A percentile compares a stretch with the other conserved stretches of the same genome.
Evolutionary conservation across 202 grass and related monocot genomes (phyloP).

Genomic region (Bolboschoenoplectus hybrid): DNA sequence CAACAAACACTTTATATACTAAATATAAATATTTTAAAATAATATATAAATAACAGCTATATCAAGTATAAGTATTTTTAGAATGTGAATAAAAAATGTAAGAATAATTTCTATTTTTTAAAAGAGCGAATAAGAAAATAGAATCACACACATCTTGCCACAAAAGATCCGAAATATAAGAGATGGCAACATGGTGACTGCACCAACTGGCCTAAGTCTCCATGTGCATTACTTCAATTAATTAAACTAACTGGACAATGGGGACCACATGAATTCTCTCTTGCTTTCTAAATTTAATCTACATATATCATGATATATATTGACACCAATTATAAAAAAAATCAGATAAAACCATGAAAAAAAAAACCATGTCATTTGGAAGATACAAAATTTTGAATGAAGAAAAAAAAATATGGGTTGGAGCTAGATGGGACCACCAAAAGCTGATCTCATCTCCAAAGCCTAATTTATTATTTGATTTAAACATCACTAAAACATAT

Average conservation of each 20-base stretch:
- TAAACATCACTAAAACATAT: conserved; percentile 17
- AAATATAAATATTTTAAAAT: too few species aligned
- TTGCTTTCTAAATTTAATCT: background rate
- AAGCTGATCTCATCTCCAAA: conserved; percentile 26
- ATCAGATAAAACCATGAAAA: background rate
- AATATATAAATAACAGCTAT: too few species aligned
- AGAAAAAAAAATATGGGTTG: background rate
- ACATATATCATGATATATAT: conserved; percentile 9
- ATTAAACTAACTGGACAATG: conserved; percentile 3
- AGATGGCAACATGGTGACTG: background rate
- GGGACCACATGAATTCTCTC: background rate
- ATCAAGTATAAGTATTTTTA: too few species aligned
- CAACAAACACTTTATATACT: too few species aligned
- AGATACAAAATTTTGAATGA: background rate
- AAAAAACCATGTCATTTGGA: background rate
- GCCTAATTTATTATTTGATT: conserved; percentile 23
- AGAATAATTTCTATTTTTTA: too few species aligned
- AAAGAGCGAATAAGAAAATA: background rate
- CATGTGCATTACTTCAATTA: background rate
- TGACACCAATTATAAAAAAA: background rate
- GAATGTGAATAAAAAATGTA: too few species aligned
- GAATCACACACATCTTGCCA: background rate
- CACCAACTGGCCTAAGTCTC: conserved; percentile 24
- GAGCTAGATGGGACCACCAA: background rate
- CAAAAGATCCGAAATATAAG: background rate